phyloP scores from a whole-genome alignment of 768 basidiomycete species.

The Boletus vermiculosoides region DNA sequence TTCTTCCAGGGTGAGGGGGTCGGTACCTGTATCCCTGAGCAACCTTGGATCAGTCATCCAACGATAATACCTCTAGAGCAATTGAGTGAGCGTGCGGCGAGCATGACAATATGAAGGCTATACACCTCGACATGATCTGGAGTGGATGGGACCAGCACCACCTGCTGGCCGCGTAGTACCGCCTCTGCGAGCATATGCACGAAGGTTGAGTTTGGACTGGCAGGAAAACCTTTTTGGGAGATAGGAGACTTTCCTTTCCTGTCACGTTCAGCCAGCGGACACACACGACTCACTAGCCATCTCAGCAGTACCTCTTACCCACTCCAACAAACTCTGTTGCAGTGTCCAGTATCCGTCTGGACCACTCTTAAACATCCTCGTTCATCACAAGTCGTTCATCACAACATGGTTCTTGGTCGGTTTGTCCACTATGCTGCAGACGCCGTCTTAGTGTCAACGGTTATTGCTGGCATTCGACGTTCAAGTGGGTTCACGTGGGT shows the following conservation, averaged over 20 bases:
- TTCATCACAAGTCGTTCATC: background rate
- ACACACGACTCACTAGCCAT: background rate
- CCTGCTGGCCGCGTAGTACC: slow-evolving; percentile 60
- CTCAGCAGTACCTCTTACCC: background rate
- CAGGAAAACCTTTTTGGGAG: too few species aligned
- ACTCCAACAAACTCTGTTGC: background rate
- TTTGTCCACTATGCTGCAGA: slow-evolving; percentile 83
- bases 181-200: slow-evolving; percentile 20
- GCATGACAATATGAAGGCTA: background rate
- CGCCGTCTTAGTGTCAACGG: slow-evolving; percentile 80
- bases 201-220: background rate
- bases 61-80: slow-evolving; percentile 67
- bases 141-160: slow-evolving; percentile 81
- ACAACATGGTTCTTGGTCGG: slow-evolving; percentile 60
- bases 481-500: slow-evolving; percentile 90
- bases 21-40: slow-evolving; percentile 77
- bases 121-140: slow-evolving; percentile 45
- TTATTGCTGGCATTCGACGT: slow-evolving; percentile 87
- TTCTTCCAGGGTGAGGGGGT: slow-evolving; percentile 74
- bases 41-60: slow-evolving; percentile 86
- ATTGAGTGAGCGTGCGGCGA: background rate
- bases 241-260: slow-evolving; percentile 22
- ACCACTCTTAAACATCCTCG: slow-evolving; percentile 1
- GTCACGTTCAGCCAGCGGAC: slow-evolving; percentile 3
- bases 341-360: slow-evolving; percentile 1